A percentile compares a stretch with the other conserved stretches of the same genome.
Evolutionary conservation across 129 eudicot species (phyloP).

Genomic region (Helichrysum umbraculigerum): DNA sequence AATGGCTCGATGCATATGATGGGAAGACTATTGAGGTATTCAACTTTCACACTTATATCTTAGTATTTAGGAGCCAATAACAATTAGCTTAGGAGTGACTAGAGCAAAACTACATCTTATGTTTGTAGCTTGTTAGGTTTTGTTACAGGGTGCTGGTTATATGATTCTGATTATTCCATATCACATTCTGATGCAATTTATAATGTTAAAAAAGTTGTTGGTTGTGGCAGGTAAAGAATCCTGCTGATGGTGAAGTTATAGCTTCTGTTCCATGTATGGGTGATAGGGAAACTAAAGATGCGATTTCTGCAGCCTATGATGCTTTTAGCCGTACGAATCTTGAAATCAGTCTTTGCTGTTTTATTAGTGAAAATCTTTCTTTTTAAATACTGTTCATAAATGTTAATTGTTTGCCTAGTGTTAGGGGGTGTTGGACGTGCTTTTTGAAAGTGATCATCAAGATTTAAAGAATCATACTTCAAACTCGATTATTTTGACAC

Average conservation of each 20-base stretch:
- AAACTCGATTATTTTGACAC: background rate
- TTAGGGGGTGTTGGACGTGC: background rate
- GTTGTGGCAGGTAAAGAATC: slow-evolving; percentile 69
- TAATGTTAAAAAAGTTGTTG: slow-evolving; percentile 15
- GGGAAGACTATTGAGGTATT: slow-evolving; percentile 71
- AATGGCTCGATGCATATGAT: slow-evolving; percentile 84
- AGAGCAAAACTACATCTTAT: too few species aligned
- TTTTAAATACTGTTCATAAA: background rate
- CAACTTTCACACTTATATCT: background rate
- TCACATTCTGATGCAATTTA: too few species aligned
- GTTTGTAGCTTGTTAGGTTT: too few species aligned
- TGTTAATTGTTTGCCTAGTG: background rate
- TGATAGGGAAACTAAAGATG: slow-evolving; percentile 74
- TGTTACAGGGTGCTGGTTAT: too few species aligned
- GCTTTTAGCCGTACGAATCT: slow-evolving; percentile 51
- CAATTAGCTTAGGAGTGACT: too few species aligned
- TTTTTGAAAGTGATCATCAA: background rate
- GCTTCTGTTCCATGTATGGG: slow-evolving; percentile 91
- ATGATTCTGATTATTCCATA: too few species aligned
- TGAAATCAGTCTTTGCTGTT: background rate
- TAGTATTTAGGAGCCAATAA: too few species aligned
- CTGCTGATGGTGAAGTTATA: slow-evolving; percentile 81
- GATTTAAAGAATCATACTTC: background rate
- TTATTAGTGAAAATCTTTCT: background rate
- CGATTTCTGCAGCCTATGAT: slow-evolving; percentile 74